A percentile compares a stretch with the other conserved stretches of the same genome.
Conservation (phyloP, 768 basidiomycete genomes). For the Calocera cornea region DNA sequence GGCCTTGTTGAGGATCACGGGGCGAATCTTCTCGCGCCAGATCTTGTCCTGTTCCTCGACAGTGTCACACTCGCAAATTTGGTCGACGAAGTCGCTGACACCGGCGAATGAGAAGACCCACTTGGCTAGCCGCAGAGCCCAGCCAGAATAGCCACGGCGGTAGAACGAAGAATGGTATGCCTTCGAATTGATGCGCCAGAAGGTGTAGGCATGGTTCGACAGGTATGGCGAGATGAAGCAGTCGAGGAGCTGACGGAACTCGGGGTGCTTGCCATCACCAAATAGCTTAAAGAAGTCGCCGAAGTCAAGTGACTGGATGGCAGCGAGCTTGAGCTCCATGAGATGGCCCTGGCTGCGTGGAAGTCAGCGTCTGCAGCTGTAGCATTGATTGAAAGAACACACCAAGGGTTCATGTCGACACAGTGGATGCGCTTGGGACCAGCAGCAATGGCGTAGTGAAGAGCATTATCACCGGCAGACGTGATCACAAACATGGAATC, state of each 20-base stretch:
- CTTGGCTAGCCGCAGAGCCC: constrained; percentile 49
- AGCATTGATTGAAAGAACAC: background rate
- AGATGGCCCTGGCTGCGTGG: constrained; percentile 52
- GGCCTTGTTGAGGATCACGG: constrained; percentile 44
- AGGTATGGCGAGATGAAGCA: constrained; percentile 49
- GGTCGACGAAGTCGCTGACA: constrained; percentile 40
- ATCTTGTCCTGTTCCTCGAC: constrained; percentile 45
- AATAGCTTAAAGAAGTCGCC: constrained; percentile 55
- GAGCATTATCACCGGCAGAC: constrained; percentile 64
- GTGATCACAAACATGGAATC: constrained; percentile 65
- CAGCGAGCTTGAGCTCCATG: constrained; percentile 64
- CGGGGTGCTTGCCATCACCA: constrained; percentile 45
- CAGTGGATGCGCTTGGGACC: constrained; percentile 49
- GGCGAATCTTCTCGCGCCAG: constrained; percentile 46
- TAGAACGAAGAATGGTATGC: constrained; percentile 45
- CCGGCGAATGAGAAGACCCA: constrained; percentile 48
- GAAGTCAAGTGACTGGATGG: constrained; percentile 41
- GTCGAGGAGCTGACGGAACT: constrained; percentile 49
- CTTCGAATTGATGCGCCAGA: constrained; percentile 52
- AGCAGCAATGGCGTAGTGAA: constrained; percentile 63
- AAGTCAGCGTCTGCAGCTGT: constrained; percentile 4
- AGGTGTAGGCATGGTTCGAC: constrained; percentile 60
- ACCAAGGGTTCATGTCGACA: constrained; percentile 62
- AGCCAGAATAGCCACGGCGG: constrained; percentile 50
- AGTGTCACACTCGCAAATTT: constrained; percentile 41